Base-by-base conservation (phyloP, 495 filamentous ascomycete species). In the Penicillium subrubescens region DNA sequence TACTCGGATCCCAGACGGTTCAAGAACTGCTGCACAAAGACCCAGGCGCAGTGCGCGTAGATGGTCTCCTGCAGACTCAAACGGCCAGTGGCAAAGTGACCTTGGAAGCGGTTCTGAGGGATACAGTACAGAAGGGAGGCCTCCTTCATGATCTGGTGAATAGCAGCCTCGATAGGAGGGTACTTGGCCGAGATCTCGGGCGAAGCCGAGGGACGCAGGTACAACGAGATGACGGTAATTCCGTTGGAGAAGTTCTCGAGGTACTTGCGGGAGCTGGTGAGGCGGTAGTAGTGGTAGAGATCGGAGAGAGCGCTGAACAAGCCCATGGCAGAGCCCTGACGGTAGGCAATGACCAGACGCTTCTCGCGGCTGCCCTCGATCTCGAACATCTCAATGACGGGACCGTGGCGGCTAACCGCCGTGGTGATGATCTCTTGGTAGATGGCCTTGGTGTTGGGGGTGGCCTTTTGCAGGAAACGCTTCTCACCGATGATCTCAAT, bases 141-240 rank as follows among this genome's bases (percentile, higher is more conserved):
- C 76, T 99, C 95, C 84, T 98, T 97, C 83, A 96, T 96, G 79
- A 99, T 97, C 79, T 99, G 96, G 81, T 97, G 93, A 67, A 99
- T 97, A 10, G 94, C 94, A 48, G 93, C 88, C 73, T 97, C 92
- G 61, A 99, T 95, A 0, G 90, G 89, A 7, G 91, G 91, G 68
- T 85, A 86, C 44, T 83, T 86, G 72, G 74, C 80, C 59, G 75
- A 77, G 39, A 77, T 82, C 71, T 71, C 83, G 43, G 79, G 64
- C 21, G 77, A 82, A 69, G 80, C 82, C 54, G 79, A 85, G 35
- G 93, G 95, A 54, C 88, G 86, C 50, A 99, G 83, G 78, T 99
- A 99, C 17, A 97, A 86, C 46, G 93, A 97, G 82, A 98, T 94
- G 67, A 97, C 91, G 15, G 92, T 95, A 74, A 97, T 95, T 57